Evolutionary conservation across 257 asterid species (phyloP), one percentile per base, ranked within the genome.

Genomic region (Echium plantagineum): DNA sequence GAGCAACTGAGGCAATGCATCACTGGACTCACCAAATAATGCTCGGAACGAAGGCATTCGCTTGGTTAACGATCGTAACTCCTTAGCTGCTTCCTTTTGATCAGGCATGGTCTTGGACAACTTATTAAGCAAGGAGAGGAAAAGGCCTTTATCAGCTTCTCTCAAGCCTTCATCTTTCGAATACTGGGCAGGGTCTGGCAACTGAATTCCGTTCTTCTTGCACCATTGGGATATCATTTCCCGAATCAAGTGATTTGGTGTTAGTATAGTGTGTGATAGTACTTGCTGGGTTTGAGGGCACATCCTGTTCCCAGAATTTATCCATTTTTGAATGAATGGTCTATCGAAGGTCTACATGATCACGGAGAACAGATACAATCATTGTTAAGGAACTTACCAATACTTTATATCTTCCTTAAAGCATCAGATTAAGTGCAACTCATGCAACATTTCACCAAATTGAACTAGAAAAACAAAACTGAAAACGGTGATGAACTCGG

Each of bases 261-360:
- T 84, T 32, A 93, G 94, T 24, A 64, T 21, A 2, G 90, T 84
- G 72, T 86, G 81, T 7, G 96, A 75, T 32, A 93, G 89, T 18
- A 93, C 97, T 70, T 93, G 96, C 30, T 89, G 82, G 6, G 97
- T 84, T 48, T 49, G 63, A n/a, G 99, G 99, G 75, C 99, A 89
- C 0, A 86, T 83, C 62, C 96, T 73, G 31, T 86, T 93, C 59
- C 97, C 99, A 35, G 83, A 54, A 66, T 84, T 86, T 22, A 93
- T 60, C 97, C 96, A 86, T 72, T 81, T 89, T 63, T 81, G 83
- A 71, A 93, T 86, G 83, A 81, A 82, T 26, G 94, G 79, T 47
- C 88, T 71, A 59, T 93, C 99, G 63, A 77, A 93, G 12, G 98
- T 93, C 99, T 93, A 91, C 83, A 77, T 67, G 47, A 26, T 69